Evolutionary conservation across 2,329 filamentous ascomycete genomes (phyloP).

Genomic region (Dactylellina drechsleri): DNA sequence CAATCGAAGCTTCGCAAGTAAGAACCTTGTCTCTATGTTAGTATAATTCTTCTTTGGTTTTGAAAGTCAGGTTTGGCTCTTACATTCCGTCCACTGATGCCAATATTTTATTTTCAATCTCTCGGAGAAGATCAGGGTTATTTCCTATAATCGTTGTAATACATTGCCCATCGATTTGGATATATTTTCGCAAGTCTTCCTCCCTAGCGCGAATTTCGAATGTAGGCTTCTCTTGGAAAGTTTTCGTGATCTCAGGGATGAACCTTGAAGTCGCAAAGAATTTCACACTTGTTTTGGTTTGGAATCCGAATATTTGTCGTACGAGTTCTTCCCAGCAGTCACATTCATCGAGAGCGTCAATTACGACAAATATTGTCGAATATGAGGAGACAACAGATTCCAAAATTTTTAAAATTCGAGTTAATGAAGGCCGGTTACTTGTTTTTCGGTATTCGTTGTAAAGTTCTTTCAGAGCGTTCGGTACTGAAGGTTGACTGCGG

Average conservation of each 20-base stretch:
- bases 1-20: neutral
- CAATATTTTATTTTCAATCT: constrained; percentile 5
- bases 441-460: constrained; percentile 56
- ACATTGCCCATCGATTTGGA: neutral
- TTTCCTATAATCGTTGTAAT: neutral
- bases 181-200: neutral
- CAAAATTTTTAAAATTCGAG: neutral
- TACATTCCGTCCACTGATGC: constrained; percentile 19
- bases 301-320: neutral
- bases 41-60: no score
- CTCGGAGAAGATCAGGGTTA: constrained; percentile 22
- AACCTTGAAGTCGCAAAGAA: constrained; percentile 60
- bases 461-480: constrained; percentile 59
- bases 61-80: no score
- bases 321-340: constrained; percentile 54
- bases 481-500: constrained; percentile 57
- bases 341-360: constrained; percentile 49
- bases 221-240: constrained; percentile 5
- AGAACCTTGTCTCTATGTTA: neutral
- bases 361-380: constrained; percentile 32
- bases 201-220: neutral
- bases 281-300: neutral
- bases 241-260: neutral
- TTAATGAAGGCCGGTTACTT: neutral
- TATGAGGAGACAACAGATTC: neutral